Percentiles rank a stretch among this genome's conserved stretches.
These are phyloP conservation scores for Coelastrella sp. DNA, from an alignment of 139 green algal genomes.

Conservation along the genomic window DNA sequence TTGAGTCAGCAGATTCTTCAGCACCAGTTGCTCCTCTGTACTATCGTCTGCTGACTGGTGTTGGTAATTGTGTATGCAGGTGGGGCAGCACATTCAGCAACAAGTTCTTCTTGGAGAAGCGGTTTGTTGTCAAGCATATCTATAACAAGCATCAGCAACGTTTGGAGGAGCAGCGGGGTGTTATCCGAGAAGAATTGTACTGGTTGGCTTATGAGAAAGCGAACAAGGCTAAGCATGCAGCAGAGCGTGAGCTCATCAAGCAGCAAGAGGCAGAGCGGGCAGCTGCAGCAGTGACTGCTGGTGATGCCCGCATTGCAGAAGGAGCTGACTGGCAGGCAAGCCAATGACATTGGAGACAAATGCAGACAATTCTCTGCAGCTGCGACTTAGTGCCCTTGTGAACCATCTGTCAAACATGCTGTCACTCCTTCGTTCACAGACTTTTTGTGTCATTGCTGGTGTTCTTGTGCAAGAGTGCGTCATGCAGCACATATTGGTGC, in stretches of 20 bases:
- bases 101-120: constrained; percentile 88
- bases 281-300: not conserved
- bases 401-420: too few relatives aligned
- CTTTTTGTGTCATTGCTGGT: too few relatives aligned
- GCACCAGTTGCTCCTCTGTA: too few relatives aligned
- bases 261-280: constrained; percentile 34
- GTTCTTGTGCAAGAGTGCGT: too few relatives aligned
- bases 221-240: constrained; percentile 65
- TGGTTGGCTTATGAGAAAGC: constrained; percentile 72
- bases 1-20: too few relatives aligned
- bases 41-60: too few relatives aligned
- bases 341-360: too few relatives aligned
- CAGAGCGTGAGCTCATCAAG: constrained; percentile 46
- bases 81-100: constrained; percentile 87
- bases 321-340: constrained; percentile 9
- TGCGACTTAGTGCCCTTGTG: too few relatives aligned
- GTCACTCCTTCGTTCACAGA: too few relatives aligned
- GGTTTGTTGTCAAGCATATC: constrained; percentile 95
- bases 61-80: constrained; percentile 52
- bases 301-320: constrained; percentile 10
- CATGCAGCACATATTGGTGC: too few relatives aligned
- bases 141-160: constrained; percentile 83
- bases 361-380: too few relatives aligned
- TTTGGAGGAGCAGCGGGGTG: constrained; percentile 61
- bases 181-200: constrained; percentile 73